phyloP scores from a whole-genome alignment of 164 flowering plant genomes.

The Kingdonia uniflora region DNA sequence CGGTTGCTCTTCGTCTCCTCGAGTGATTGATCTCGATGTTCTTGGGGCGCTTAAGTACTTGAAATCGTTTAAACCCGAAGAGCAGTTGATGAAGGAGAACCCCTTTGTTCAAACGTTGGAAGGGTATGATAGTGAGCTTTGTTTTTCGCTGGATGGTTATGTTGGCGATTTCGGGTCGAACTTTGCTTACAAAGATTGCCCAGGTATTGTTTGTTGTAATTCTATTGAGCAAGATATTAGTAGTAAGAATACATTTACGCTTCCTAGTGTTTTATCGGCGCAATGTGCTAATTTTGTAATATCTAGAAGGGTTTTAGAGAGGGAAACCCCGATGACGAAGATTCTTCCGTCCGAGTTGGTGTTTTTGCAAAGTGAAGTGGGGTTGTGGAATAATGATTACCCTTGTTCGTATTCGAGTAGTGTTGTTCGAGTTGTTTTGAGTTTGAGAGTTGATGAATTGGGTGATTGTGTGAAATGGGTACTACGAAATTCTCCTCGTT shows the following conservation, averaged over 20 bases:
- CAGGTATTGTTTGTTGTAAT: conserved; percentile 42
- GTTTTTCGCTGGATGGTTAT: conserved; percentile 43
- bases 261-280: conserved; percentile 43
- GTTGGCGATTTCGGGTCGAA: conserved; percentile 21
- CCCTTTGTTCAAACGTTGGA: conserved; percentile 10
- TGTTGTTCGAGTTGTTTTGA: conserved; percentile 27
- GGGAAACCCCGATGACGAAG: conserved; percentile 10
- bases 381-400: conserved; percentile 50
- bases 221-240: conserved; percentile 13
- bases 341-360: conserved; percentile 62
- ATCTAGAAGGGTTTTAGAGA: conserved; percentile 1
- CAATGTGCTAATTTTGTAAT: conserved; percentile 42
- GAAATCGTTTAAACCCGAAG: conserved; percentile 27
- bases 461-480: conserved; percentile 43
- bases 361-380: conserved; percentile 40
- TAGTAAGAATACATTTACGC: conserved; percentile 25
- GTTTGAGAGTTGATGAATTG: conserved; percentile 14
- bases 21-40: conserved; percentile 13
- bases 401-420: conserved; percentile 37
- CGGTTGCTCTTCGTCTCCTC: conserved; percentile 40
- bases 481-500: conserved; percentile 47
- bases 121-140: conserved; percentile 23
- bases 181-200: conserved; percentile 67
- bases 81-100: conserved; percentile 12
- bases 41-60: conserved; percentile 32